Evolutionary conservation across 2,329 filamentous ascomycete species (phyloP).

Genomic region (Nemania sp.): DNA sequence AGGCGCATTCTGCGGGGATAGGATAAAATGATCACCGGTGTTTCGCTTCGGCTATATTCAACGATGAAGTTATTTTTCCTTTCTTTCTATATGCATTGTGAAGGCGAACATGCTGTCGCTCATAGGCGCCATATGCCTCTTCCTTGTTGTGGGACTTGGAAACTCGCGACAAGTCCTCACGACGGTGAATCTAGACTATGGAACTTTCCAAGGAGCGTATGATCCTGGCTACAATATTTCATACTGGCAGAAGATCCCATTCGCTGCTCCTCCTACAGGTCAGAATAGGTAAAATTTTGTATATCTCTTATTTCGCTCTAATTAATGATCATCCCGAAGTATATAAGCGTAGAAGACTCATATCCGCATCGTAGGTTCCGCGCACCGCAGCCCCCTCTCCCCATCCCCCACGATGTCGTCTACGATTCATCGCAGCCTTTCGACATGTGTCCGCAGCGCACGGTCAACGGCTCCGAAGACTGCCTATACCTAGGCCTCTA

Average conservation of each 20-base stretch:
- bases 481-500: constrained; percentile 65
- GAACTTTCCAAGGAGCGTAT: constrained; percentile 56
- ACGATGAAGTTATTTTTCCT: too few species aligned
- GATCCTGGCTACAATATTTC: constrained; percentile 57
- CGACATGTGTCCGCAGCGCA: constrained; percentile 62
- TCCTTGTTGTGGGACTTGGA: constrained; percentile 8
- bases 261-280: constrained; percentile 60
- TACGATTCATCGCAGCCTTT: constrained; percentile 60
- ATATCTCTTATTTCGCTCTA: neutral
- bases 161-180: constrained; percentile 39
- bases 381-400: constrained; percentile 58
- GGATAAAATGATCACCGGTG: constrained; percentile 8
- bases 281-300: constrained; percentile 44
- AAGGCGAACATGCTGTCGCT: constrained; percentile 9
- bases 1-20: constrained; percentile 8
- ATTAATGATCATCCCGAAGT: neutral
- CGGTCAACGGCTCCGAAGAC: constrained; percentile 60
- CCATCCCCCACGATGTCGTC: constrained; percentile 49
- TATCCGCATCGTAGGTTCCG: constrained; percentile 51
- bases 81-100: too few species aligned
- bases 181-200: constrained; percentile 50
- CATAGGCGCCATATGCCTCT: constrained; percentile 7
- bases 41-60: too few species aligned
- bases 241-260: constrained; percentile 64
- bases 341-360: neutral